phyloP scores from a whole-genome alignment of 306 rosid species.

The Trichosanthes truncata region DNA sequence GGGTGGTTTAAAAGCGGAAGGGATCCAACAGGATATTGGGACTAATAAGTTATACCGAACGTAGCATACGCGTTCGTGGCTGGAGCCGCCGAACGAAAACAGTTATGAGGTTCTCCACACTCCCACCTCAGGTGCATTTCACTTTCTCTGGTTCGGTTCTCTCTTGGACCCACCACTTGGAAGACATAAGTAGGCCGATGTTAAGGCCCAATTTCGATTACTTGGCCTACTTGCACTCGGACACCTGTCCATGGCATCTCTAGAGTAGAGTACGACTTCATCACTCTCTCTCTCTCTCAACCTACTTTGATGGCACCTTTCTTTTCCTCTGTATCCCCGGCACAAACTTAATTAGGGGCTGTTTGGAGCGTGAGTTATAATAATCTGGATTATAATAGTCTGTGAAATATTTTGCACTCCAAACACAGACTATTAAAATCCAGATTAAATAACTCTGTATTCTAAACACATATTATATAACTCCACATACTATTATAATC shows the following conservation, averaged over 20 bases:
- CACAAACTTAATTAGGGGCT: no score
- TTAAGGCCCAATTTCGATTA: background rate
- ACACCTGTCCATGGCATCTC: background rate
- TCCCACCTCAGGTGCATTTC: slow-evolving; percentile 28
- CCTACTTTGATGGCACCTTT: background rate
- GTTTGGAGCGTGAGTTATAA: no score
- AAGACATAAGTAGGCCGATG: slow-evolving; percentile 7
- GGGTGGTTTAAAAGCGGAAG: background rate
- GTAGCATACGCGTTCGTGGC: background rate
- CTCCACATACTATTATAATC: no score
- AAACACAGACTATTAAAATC: no score
- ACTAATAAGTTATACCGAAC: background rate
- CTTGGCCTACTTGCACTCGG: background rate
- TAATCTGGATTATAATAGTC: no score
- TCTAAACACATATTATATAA: no score
- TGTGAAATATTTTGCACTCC: no score
- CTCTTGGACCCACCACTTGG: slow-evolving; percentile 22
- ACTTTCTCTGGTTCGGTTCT: slow-evolving; percentile 18
- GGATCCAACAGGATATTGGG: background rate
- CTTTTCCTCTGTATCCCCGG: no score
- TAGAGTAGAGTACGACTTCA: background rate
- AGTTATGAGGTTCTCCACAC: slow-evolving; percentile 16
- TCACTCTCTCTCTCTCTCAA: background rate
- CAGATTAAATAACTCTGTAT: no score
- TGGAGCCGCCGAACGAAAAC: slow-evolving; percentile 1